phyloP scores from a whole-genome alignment of 345 rosid genomes.

The Aquilaria yunnanensis region DNA sequence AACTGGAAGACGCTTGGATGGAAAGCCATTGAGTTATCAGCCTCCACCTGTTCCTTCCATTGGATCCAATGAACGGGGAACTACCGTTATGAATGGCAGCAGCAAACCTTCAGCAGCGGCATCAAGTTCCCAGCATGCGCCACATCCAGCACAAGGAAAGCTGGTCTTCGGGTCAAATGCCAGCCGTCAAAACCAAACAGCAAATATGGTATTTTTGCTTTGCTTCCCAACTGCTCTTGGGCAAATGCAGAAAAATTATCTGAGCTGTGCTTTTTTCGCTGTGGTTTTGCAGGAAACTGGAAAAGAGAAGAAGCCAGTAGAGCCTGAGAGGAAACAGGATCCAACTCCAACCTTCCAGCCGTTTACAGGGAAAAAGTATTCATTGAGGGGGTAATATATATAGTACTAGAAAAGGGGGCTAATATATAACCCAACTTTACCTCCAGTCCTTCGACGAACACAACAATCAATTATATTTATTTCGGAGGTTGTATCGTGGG shows the following conservation, averaged over 20 bases:
- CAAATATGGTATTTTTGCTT: conserved; percentile 27
- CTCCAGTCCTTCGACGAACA: too few species aligned
- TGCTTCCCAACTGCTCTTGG: neutral
- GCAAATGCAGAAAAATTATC: too few species aligned
- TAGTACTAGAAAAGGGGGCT: too few species aligned
- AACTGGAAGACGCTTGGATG: conserved; percentile 79
- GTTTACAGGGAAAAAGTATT: conserved; percentile 84
- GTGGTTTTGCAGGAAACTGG: conserved; percentile 39
- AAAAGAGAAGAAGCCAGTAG: conserved; percentile 53
- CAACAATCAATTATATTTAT: too few species aligned
- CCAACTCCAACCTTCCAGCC: conserved; percentile 60
- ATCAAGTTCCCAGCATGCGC: conserved; percentile 39
- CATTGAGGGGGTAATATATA: conserved; percentile 68
- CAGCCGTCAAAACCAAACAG: conserved; percentile 43
- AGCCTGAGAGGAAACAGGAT: conserved; percentile 57
- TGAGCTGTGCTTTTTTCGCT: neutral
- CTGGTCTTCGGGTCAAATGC: conserved; percentile 78
- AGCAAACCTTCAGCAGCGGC: conserved; percentile 32
- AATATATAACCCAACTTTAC: too few species aligned
- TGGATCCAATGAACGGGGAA: conserved; percentile 42
- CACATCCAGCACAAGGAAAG: conserved; percentile 77
- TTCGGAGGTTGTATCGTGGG: too few species aligned
- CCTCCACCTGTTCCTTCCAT: conserved; percentile 41
- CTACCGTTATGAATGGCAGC: conserved; percentile 38
- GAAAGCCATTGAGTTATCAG: conserved; percentile 51